Evolutionary conservation across 1,284 basidiomycete species (phyloP).

Genomic region (Moesziomyces sp.): DNA sequence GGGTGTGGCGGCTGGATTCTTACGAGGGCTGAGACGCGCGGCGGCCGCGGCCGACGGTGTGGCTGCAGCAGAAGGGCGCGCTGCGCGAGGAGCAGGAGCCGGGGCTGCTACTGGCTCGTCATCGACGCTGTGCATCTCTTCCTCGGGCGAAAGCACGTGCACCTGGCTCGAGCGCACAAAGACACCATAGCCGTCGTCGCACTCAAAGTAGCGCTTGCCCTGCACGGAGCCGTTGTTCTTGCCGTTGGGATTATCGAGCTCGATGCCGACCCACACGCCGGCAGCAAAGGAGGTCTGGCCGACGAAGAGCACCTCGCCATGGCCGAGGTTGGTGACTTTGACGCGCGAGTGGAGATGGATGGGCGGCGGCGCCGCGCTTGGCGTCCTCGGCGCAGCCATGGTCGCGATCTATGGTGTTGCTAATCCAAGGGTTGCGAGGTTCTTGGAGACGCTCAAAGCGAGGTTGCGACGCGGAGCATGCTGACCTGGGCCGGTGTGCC

Average conservation of each 20-base stretch:
- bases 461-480: background rate
- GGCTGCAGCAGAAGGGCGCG: slow-evolving; percentile 15
- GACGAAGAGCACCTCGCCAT: slow-evolving; percentile 85
- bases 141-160: slow-evolving; percentile 71
- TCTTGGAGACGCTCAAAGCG: background rate
- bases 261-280: slow-evolving; percentile 95
- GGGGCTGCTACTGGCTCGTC: slow-evolving; percentile 24
- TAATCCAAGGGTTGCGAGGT: background rate
- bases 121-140: slow-evolving; percentile 45
- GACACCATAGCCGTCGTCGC: slow-evolving; percentile 81
- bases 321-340: slow-evolving; percentile 71
- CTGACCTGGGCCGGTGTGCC: background rate
- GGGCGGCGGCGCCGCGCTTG: slow-evolving; percentile 36
- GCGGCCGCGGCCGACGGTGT: slow-evolving; percentile 21
- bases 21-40: slow-evolving; percentile 33
- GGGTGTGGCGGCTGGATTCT: slow-evolving; percentile 31
- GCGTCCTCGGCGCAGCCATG: slow-evolving; percentile 21
- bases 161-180: slow-evolving; percentile 92
- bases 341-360: slow-evolving; percentile 58
- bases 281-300: slow-evolving; percentile 84
- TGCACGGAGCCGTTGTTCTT: slow-evolving; percentile 96
- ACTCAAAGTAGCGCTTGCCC: slow-evolving; percentile 85
- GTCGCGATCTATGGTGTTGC: background rate
- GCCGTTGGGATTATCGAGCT: slow-evolving; percentile 78
- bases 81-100: slow-evolving; percentile 8